These are phyloP conservation scores for Glycine latifolia DNA, from an alignment of 306 rosid species.

Conservation along the genomic window DNA sequence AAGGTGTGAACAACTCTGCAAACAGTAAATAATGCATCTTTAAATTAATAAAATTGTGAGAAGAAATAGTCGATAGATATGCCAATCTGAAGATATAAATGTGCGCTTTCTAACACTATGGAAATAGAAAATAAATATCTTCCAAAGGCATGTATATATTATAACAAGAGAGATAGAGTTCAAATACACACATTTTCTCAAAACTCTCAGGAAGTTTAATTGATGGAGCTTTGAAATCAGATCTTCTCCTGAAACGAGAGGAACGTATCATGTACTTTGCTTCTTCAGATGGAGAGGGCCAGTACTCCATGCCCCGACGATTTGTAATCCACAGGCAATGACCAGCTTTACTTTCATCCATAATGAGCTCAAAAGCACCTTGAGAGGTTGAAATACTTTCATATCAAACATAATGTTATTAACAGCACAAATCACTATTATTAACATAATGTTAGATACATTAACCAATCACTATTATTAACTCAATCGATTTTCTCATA, in stretches of 20 bases:
- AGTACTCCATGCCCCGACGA: constrained; percentile 92
- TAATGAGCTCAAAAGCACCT: constrained; percentile 93
- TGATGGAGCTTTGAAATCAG: constrained; percentile 57
- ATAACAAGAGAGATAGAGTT: constrained; percentile 11
- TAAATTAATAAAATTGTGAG: constrained; percentile 37
- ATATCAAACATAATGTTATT: constrained; percentile 34
- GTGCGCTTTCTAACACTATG: constrained; percentile 6
- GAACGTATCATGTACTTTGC: constrained; percentile 57
- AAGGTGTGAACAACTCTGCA: constrained; percentile 92
- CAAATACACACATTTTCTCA: constrained; percentile 80
- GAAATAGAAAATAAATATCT: constrained; percentile 41
- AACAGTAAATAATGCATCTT: constrained; percentile 41
- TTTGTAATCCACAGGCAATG: constrained; percentile 91
- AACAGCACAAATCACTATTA: no score
- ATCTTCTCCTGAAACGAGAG: constrained; percentile 49
- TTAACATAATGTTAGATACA: neutral
- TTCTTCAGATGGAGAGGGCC: constrained; percentile 86
- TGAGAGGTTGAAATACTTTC: constrained; percentile 44
- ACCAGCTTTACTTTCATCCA: constrained; percentile 90
- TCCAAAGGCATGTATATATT: constrained; percentile 15
- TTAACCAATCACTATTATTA: constrained; percentile 31
- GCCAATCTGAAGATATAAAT: constrained; percentile 33
- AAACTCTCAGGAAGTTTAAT: constrained; percentile 73
- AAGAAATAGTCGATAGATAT: constrained; percentile 18
- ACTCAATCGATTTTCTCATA: constrained; percentile 23